These are phyloP conservation scores for Voacanga thouarsii DNA, from an alignment of 257 asterid species.

Conservation along the genomic window DNA sequence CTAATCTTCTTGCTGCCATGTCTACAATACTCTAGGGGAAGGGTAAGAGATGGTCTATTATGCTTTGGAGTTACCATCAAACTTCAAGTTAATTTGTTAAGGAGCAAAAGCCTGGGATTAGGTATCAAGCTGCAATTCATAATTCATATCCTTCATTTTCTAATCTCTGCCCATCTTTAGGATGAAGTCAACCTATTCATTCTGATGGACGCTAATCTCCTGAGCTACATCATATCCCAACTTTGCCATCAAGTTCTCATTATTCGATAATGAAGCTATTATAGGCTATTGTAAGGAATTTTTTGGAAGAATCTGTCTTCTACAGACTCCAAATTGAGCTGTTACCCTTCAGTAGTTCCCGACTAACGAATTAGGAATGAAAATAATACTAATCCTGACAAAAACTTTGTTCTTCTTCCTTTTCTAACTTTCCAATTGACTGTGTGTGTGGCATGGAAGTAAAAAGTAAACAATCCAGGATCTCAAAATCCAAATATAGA, in stretches of 20 bases:
- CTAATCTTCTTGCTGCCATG: background rate
- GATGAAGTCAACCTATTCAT: background rate
- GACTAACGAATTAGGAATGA: background rate
- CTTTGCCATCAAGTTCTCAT: background rate
- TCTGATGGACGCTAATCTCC: background rate
- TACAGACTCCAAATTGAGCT: background rate
- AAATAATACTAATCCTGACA: background rate
- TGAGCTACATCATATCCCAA: background rate
- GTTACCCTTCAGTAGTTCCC: background rate
- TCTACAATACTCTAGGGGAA: background rate
- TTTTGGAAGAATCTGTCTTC: background rate
- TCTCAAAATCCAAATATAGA: background rate
- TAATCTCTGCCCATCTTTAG: background rate
- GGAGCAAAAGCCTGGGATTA: background rate
- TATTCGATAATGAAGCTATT: background rate
- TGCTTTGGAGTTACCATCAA: background rate
- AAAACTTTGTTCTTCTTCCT: background rate
- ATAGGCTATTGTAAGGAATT: background rate
- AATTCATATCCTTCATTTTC: background rate
- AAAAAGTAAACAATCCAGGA: background rate
- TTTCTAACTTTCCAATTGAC: background rate
- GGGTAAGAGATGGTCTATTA: background rate
- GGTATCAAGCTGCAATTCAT: background rate
- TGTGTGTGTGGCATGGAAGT: background rate
- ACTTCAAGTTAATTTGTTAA: background rate